These are phyloP conservation scores for Fusarium paranaense DNA, from an alignment of 2,329 filamentous ascomycete species.

Conservation along the genomic window DNA sequence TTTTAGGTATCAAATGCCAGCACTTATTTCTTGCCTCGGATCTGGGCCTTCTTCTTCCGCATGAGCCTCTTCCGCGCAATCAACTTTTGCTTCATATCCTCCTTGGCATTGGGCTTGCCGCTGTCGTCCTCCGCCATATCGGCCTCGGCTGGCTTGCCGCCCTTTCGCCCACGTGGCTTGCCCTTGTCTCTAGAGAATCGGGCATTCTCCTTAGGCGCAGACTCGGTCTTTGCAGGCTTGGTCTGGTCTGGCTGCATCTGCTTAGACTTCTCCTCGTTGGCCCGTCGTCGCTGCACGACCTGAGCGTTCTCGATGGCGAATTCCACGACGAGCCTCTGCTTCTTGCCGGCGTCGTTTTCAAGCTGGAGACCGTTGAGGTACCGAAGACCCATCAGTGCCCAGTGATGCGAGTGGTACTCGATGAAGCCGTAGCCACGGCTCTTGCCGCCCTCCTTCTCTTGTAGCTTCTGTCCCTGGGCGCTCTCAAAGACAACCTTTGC, in stretches of 20 bases:
- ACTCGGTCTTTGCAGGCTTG: constrained; percentile 32
- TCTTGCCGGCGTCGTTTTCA: constrained; percentile 75
- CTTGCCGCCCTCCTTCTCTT: constrained; percentile 81
- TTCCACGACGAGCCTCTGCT: constrained; percentile 91
- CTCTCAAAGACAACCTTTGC: constrained; percentile 96
- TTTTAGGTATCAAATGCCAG: constrained; percentile 33
- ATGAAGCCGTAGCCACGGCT: constrained; percentile 97
- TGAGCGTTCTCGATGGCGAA: constrained; percentile 99
- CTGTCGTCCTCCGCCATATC: constrained; percentile 34
- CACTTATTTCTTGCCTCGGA: constrained; percentile 48
- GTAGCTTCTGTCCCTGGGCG: constrained; percentile 84
- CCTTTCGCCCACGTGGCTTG: constrained; percentile 34
- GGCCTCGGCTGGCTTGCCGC: constrained; percentile 17
- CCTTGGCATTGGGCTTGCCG: constrained; percentile 52
- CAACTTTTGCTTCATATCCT: constrained; percentile 74
- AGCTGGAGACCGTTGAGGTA: constrained; percentile 87
- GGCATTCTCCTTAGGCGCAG: constrained; percentile 28
- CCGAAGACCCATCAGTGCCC: constrained; percentile 92
- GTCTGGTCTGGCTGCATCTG: constrained; percentile 40
- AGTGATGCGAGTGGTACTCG: constrained; percentile 93
- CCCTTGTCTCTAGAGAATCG: constrained; percentile 34
- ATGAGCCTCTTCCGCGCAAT: constrained; percentile 87
- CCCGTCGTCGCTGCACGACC: constrained; percentile 81
- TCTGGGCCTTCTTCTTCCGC: constrained; percentile 73
- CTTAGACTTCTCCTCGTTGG: constrained; percentile 51